Evolutionary conservation across 176 grass and related monocot genomes (phyloP), one percentile per base, ranked within the genome.

Genomic region (Bolboschoenus planiculmis): DNA sequence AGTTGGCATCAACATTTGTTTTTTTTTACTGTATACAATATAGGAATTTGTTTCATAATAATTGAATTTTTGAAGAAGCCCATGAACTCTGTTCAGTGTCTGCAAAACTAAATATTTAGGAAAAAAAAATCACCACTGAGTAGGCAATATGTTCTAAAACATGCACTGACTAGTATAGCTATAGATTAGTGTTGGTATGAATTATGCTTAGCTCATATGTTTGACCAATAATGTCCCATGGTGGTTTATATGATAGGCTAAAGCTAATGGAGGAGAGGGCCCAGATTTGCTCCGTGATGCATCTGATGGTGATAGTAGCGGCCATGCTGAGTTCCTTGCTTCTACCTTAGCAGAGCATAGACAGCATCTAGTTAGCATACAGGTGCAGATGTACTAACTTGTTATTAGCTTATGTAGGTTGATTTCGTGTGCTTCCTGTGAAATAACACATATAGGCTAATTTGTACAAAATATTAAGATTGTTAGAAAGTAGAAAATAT

Each of bases 361-460:
- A 8, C 97, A 99, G 76, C 97, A 99, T 90, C 90, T 93, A 93
- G 86, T 93, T 83, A 99, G 93, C 78, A 99, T 99, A 91, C 93
- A 99, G 90, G 97, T 99, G 90, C 46, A 53, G 26, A 63, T 82
- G 20, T 31, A 34, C 39, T 82, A 18, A 36, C 23, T 82, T 66
- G 40, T 27, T 50, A 65, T 33, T 48, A 34, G 57, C 57, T 62
- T 77, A 74, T 74, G 42, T 74, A 74, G 42, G 42, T 47, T 70
- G 20, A 47, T 65, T 34, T 42, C 36, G 21, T 42, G 36, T 42
- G 36, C 20, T 70, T 20, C 36, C 7, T 23, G 20, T 23, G 20
- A 70, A 70, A 70, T 23, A 0, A 24, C 8, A 70, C 65, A 70
- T 40, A 36, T 70, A 21, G 34, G 34, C 20, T 7, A 70, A n/a